Conservation (phyloP, 441 rosid genomes). For the Corymbia calophylla region DNA sequence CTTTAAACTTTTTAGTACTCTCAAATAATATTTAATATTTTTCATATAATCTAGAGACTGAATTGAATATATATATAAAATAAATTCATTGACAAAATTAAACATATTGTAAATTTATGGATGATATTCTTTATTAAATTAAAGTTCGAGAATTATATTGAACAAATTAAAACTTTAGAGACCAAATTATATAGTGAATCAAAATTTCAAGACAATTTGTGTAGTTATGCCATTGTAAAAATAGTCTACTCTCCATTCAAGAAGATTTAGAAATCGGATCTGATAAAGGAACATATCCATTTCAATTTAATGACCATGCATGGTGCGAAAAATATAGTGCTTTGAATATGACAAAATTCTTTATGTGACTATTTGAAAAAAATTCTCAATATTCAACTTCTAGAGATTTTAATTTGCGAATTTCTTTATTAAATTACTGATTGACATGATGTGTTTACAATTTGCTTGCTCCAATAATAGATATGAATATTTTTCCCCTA, state of each 20-base stretch:
- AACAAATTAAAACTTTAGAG: too few relatives aligned
- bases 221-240: background rate
- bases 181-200: too few relatives aligned
- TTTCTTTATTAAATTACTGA: too few relatives aligned
- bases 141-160: too few relatives aligned
- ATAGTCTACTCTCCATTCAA: background rate
- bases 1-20: too few relatives aligned
- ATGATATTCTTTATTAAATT: fast-evolving
- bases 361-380: background rate
- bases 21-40: too few relatives aligned
- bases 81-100: too few relatives aligned
- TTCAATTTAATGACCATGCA: background rate
- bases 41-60: too few relatives aligned
- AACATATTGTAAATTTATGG: fast-evolving
- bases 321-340: background rate
- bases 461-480: background rate
- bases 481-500: background rate
- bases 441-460: background rate
- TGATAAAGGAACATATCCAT: background rate
- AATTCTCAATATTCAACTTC: background rate
- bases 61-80: too few relatives aligned
- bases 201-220: background rate
- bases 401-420: too few relatives aligned
- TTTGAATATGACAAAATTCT: background rate
- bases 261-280: background rate